phyloP scores from a whole-genome alignment of 2,329 filamentous ascomycete genomes.

The Sporothrix inflata region DNA sequence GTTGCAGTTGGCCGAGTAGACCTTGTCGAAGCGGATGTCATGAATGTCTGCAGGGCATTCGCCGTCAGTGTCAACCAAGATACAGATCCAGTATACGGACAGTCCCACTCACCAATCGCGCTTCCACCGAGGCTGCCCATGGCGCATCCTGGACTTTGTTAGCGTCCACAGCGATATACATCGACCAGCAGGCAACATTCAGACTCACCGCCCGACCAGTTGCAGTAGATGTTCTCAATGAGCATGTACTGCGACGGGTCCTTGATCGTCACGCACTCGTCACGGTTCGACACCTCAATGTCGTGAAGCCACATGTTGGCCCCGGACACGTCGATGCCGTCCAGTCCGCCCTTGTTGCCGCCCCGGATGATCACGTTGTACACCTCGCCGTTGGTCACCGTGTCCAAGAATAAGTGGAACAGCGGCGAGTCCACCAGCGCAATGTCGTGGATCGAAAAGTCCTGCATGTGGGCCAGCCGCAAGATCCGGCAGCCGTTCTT shows the following conservation, averaged over 20 bases:
- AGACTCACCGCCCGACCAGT: conserved; percentile 53
- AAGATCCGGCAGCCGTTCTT: conserved; percentile 50
- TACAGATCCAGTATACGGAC: background rate
- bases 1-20: conserved; percentile 63
- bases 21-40: conserved; percentile 57
- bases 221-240: conserved; percentile 64
- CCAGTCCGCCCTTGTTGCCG: conserved; percentile 54
- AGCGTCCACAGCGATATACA: background rate
- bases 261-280: conserved; percentile 51
- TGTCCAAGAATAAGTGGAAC: conserved; percentile 37
- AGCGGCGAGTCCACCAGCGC: conserved; percentile 48
- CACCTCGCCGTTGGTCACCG: conserved; percentile 53
- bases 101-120: conserved; percentile 38
- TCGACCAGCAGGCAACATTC: background rate
- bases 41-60: conserved; percentile 45
- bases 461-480: conserved; percentile 47
- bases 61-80: background rate
- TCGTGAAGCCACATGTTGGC: conserved; percentile 63
- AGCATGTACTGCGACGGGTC: conserved; percentile 56
- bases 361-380: conserved; percentile 60
- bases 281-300: conserved; percentile 64
- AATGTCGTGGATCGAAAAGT: conserved; percentile 55
- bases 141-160: conserved; percentile 48
- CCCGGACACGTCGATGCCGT: conserved; percentile 60
- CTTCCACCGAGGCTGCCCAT: conserved; percentile 56